Percentiles rank a stretch among this genome's conserved stretches.
These are phyloP conservation scores for Zopfia rhizophila DNA, from an alignment of 2,329 filamentous ascomycete genomes.

Conservation along the genomic window DNA sequence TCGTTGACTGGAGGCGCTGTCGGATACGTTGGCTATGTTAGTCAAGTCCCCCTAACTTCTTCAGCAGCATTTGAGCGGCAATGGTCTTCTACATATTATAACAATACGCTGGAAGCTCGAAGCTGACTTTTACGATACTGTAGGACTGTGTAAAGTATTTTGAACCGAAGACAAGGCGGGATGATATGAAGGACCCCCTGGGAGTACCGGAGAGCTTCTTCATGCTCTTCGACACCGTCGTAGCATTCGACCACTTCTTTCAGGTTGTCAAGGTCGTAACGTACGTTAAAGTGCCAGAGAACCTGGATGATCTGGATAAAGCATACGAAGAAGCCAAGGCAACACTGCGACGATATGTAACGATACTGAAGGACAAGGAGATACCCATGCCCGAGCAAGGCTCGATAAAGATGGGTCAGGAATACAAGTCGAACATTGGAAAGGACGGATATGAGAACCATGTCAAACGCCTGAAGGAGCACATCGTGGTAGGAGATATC, in stretches of 20 bases:
- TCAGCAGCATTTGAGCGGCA: too few relatives aligned
- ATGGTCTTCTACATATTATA: too few relatives aligned
- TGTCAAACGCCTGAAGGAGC: constrained; percentile 85
- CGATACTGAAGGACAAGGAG: constrained; percentile 77
- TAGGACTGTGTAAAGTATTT: constrained; percentile 98
- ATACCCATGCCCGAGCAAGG: constrained; percentile 81
- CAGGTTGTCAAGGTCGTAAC: constrained; percentile 94
- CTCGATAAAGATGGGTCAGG: constrained; percentile 75
- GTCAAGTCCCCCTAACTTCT: background rate
- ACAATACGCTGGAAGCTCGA: too few relatives aligned
- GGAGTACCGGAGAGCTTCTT: constrained; percentile 93
- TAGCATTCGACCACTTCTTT: constrained; percentile 95
- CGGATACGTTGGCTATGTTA: constrained; percentile 96
- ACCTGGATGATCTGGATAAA: constrained; percentile 65
- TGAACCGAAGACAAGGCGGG: constrained; percentile 92
- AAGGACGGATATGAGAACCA: constrained; percentile 89
- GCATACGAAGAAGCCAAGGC: constrained; percentile 76
- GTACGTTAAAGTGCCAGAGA: constrained; percentile 76
- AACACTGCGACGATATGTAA: constrained; percentile 73
- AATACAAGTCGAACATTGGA: constrained; percentile 93
- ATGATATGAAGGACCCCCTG: constrained; percentile 87
- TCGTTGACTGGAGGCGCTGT: constrained; percentile 91
- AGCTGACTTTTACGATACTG: background rate
- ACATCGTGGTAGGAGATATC: constrained; percentile 92
- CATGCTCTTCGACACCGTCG: constrained; percentile 94